Percentiles rank a stretch among this genome's conserved stretches.
phyloP scores from a whole-genome alignment of 2,329 filamentous ascomycete species.

The Monosporascus cannonballus region DNA sequence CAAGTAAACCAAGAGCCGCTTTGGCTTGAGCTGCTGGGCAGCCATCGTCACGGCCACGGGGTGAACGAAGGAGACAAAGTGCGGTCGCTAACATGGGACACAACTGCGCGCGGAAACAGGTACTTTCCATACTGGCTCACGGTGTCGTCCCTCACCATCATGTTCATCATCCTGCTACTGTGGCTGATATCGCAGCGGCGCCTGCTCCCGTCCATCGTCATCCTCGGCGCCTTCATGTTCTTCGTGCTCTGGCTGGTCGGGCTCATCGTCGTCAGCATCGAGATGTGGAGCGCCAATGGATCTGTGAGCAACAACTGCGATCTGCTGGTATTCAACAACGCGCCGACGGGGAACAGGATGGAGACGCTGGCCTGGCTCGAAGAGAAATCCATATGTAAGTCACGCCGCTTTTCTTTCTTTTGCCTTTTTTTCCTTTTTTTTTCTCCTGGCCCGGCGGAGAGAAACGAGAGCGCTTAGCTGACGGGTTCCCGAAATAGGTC shows the following conservation, averaged over 20 bases:
- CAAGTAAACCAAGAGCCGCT: too few relatives aligned
- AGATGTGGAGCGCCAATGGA: conserved; percentile 57
- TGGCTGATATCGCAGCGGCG: conserved; percentile 56
- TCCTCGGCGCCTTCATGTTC: conserved; percentile 59
- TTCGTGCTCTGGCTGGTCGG: conserved; percentile 65
- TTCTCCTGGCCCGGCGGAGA: background rate
- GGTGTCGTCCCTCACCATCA: conserved; percentile 50
- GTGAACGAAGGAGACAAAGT: too few relatives aligned
- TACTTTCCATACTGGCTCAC: conserved; percentile 64
- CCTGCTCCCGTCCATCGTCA: conserved; percentile 55
- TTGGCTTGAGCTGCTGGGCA: too few relatives aligned
- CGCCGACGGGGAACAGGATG: conserved; percentile 44
- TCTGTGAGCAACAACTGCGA: conserved; percentile 56
- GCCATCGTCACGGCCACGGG: too few relatives aligned
- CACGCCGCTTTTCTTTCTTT: background rate
- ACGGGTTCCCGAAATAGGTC: conserved; percentile 32
- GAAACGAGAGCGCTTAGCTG: background rate
- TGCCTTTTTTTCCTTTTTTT: too few relatives aligned
- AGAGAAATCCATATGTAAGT: conserved; percentile 58
- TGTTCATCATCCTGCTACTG: conserved; percentile 61
- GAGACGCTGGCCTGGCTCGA: conserved; percentile 58
- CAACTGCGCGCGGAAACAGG: conserved; percentile 32
- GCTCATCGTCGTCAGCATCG: conserved; percentile 53
- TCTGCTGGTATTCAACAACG: conserved; percentile 46
- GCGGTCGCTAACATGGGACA: too few relatives aligned